These are phyloP conservation scores for Pyracantha coccinea DNA, from an alignment of 331 rosid species.

Conservation along the genomic window DNA sequence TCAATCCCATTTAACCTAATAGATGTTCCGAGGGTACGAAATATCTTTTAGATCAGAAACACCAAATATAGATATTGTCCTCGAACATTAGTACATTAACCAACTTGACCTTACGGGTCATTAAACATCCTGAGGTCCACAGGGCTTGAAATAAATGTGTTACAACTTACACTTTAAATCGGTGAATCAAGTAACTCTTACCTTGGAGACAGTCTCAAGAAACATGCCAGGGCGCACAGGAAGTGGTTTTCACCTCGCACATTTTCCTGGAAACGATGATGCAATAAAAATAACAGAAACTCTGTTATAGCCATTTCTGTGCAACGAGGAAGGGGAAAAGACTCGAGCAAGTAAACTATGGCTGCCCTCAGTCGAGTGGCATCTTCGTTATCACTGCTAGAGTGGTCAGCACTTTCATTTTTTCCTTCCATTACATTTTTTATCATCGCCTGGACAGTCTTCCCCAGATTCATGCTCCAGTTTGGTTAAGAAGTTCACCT, in stretches of 20 bases:
- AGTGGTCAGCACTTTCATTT: slow-evolving; percentile 76
- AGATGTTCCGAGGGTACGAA: neutral
- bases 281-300: neutral
- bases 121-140: slow-evolving; percentile 4
- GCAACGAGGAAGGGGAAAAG: too few relatives aligned
- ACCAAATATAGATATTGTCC: neutral
- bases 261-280: slow-evolving; percentile 40
- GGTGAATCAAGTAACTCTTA: slow-evolving; percentile 19
- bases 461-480: slow-evolving; percentile 87
- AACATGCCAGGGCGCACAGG: slow-evolving; percentile 99
- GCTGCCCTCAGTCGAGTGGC: neutral
- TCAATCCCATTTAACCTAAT: neutral
- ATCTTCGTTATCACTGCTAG: slow-evolving; percentile 26
- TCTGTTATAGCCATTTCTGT: too few relatives aligned
- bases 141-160: slow-evolving; percentile 5
- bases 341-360: too few relatives aligned
- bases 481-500: slow-evolving; percentile 88
- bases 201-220: slow-evolving; percentile 92
- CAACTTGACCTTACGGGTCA: too few relatives aligned
- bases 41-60: neutral
- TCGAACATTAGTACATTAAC: neutral
- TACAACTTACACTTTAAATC: slow-evolving; percentile 2
- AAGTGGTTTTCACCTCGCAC: slow-evolving; percentile 57
- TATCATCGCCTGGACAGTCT: slow-evolving; percentile 71
- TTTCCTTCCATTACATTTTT: slow-evolving; percentile 87